Percentiles rank a stretch among this genome's conserved stretches.
phyloP scores from a whole-genome alignment of 2,329 filamentous ascomycete genomes.

The Nannizziopsis barbatae region DNA sequence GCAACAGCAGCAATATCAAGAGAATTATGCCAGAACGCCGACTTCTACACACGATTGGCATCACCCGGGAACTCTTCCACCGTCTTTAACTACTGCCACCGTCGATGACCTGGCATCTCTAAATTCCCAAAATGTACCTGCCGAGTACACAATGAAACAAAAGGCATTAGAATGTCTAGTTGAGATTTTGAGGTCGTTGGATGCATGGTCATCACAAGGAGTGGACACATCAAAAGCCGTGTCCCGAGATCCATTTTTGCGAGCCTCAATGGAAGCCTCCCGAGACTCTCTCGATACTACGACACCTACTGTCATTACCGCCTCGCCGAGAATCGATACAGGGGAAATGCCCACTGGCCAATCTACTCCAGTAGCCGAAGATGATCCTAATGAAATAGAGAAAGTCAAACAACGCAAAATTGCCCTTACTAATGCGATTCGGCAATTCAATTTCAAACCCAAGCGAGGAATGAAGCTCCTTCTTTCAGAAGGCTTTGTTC shows the following conservation, averaged over 20 bases:
- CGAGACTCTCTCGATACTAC: conserved; percentile 65
- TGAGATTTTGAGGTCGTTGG: conserved; percentile 75
- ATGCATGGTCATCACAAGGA: conserved; percentile 78
- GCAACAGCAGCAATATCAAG: conserved; percentile 79
- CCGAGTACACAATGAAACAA: conserved; percentile 85
- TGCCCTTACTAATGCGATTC: conserved; percentile 75
- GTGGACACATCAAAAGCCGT: conserved; percentile 36
- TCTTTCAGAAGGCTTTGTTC: conserved; percentile 75
- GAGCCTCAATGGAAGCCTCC: conserved; percentile 47
- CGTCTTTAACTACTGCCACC: conserved; percentile 68
- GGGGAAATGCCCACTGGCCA: conserved; percentile 46
- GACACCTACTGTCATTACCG: conserved; percentile 38
- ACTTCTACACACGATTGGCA: conserved; percentile 67
- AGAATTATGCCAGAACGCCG: conserved; percentile 54
- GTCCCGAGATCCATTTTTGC: conserved; percentile 19
- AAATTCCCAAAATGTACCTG: conserved; percentile 56
- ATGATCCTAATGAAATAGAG: conserved; percentile 89
- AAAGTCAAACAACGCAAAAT: conserved; percentile 91
- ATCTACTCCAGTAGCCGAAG: conserved; percentile 61
- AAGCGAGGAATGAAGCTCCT: conserved; percentile 83
- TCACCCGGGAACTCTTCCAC: conserved; percentile 70
- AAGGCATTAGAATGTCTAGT: conserved; percentile 80
- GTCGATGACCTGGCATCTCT: conserved; percentile 46
- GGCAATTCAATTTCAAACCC: conserved; percentile 94
- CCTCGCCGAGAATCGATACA: conserved; percentile 49